Evolutionary conservation across 352 stramenopile species (phyloP), one percentile per base, ranked within the genome.

Genomic region (Phytophthora uliginosa): DNA sequence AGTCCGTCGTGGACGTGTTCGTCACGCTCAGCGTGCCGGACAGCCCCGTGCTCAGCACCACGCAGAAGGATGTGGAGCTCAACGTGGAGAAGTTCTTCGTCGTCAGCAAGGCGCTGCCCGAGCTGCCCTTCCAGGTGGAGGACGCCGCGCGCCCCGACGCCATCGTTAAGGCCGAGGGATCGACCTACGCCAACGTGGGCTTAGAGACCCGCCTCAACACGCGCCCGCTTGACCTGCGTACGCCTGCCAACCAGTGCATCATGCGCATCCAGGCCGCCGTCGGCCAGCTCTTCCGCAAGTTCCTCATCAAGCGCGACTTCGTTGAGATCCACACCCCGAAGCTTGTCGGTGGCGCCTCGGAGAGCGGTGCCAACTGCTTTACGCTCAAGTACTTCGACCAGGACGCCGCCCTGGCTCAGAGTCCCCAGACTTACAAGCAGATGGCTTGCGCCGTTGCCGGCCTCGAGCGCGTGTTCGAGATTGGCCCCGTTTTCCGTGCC

Each of bases 321-420:
- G 86, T 99, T 24, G 98, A 99, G 84, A 99, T 99, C 81, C 98
- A 99, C 84, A 99, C 98, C 53, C 98, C 98, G 15, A 99, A 99
- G 84, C 82, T 99, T 20, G 93, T 99, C 63, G 97, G 91, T 24
- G 98, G 98, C 54, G 95, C 98, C 10, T 98, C 89, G 26, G 98
- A 99, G 80, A 98, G 98, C 71, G 98, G 98, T 42, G 90, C 98
- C 10, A 98, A 99, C 77, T 98, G 99, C 56, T 99, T 99, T 78
- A 99, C 88, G 62, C 88, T 99, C 40, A 90, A 99, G 78, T 99
- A 99, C 84, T 99, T 99, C 83, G 98, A 98, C 72, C 85, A 98
- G 76, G 82, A 95, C 48, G 98, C 97, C 22, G 99, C 97, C 77
- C 84, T 99, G 28, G 98, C 98, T 58, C 95, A 98, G 83, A 97